phyloP scores from a whole-genome alignment of 106 monocot species.

The Gastrodia elata region DNA sequence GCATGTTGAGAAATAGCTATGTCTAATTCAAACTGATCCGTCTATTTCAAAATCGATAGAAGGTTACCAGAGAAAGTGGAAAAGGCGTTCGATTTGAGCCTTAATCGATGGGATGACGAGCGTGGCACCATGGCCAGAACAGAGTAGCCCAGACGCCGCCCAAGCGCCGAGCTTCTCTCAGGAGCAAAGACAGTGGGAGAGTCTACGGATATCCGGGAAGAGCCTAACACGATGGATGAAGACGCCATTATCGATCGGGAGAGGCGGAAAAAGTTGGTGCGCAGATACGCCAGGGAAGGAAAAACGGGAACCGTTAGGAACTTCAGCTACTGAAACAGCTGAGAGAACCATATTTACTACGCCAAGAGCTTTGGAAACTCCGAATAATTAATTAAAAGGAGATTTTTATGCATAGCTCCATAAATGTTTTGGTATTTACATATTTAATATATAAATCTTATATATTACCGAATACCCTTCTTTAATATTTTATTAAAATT shows the following conservation, averaged over 20 bases:
- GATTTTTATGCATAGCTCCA: too few relatives aligned
- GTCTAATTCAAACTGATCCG: background rate
- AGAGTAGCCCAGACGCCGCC: background rate
- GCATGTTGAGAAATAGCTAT: too few relatives aligned
- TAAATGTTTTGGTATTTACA: too few relatives aligned
- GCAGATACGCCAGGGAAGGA: conserved; percentile 1
- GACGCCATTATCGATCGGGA: background rate
- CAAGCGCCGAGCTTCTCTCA: background rate
- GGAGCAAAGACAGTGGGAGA: background rate
- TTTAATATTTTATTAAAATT: too few relatives aligned
- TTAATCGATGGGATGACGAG: background rate
- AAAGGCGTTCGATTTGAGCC: background rate
- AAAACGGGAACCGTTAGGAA: background rate
- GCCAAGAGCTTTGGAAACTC: background rate
- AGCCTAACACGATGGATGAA: background rate
- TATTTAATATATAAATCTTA: too few relatives aligned
- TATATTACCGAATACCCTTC: too few relatives aligned
- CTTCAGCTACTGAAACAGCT: background rate
- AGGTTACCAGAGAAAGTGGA: conserved; percentile 2
- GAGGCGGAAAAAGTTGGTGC: background rate
- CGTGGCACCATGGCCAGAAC: background rate
- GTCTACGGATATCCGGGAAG: background rate
- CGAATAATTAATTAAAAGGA: background rate
- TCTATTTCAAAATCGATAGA: background rate
- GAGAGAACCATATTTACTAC: background rate